Conservation (phyloP, 1,284 basidiomycete species). For the Puccinia triticina region DNA sequence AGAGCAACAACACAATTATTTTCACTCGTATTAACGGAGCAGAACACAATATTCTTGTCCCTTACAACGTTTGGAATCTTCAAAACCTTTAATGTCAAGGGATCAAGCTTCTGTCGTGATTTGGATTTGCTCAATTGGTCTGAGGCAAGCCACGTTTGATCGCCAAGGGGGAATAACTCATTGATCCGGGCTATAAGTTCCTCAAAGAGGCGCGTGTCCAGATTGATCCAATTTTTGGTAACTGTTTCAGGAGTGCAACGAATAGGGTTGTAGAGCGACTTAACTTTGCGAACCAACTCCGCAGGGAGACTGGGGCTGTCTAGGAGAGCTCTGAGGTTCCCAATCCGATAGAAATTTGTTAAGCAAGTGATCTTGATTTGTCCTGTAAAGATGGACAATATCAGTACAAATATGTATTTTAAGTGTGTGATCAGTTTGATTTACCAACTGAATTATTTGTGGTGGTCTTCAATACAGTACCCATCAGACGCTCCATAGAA, state of each 20-base stretch:
- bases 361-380: conserved; percentile 4
- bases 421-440: neutral
- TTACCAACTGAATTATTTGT: conserved; percentile 31
- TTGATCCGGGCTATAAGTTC: neutral
- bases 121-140: neutral
- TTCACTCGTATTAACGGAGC: neutral
- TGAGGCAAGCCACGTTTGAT: neutral
- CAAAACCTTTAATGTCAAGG: neutral
- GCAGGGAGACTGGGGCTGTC: neutral
- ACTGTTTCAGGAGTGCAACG: neutral
- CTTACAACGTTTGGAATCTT: neutral
- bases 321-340: conserved; percentile 17
- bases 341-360: neutral
- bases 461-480: neutral
- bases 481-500: conserved; percentile 32
- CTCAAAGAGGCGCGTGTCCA: neutral
- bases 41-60: neutral
- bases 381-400: neutral
- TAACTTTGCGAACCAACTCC: neutral
- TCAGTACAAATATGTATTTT: too few relatives aligned
- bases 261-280: neutral
- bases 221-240: neutral
- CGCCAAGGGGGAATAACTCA: neutral
- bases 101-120: neutral
- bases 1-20: conserved; percentile 35